Evolutionary conservation across 805 yeast genomes (phyloP), one percentile per base, ranked within the genome.

Genomic region (Metschnikowia amazonensis): DNA sequence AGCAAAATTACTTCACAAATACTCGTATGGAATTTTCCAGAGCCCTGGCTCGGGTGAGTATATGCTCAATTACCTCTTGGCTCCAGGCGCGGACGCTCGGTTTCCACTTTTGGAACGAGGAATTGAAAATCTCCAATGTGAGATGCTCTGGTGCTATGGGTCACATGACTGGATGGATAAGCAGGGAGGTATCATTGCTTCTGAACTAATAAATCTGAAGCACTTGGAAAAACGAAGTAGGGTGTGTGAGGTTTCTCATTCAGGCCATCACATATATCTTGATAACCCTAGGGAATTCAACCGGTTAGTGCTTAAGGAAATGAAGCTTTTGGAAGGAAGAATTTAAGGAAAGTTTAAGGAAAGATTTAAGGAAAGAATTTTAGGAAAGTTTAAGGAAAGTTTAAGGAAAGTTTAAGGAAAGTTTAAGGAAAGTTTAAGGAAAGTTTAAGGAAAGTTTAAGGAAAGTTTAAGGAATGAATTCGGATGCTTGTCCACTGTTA

Each of bases 1-100:
- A 56, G 64, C 74, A 18, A 63, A 65, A 18, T 69, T 79, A 5
- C 67, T 92, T 52, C 98, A 94, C 59, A 72, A 74, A 52, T 94
- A 94, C 62, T 72, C 92, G 0, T 90, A 92, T 64, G 79, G 82
- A 3, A 87, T 90, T 10, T 94, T 94, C 72, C 86, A 83, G 52
- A 84, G 87, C 6, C 79, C 74, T 3, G 99, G 99, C 0, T 86
- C 95, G 0, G 98, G 98, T 5, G 99, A 92, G 66, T 92, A 92
- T 62, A 82, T 92, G 72, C 70, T 94, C 52, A 86, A 88, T 53
- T 86, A 84, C 59, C 70, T 89, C 16, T 67, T 92, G 20, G 90
- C 88, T 0, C 95, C 97, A 5, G 99, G 98, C 3, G 98, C 96
- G 0, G 79, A 80, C 40, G 95, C 97, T 1, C 72, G 97, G 50